Evolutionary conservation across 805 yeast species (phyloP).

Genomic region (Kluyveromyces wickerhamii): DNA sequence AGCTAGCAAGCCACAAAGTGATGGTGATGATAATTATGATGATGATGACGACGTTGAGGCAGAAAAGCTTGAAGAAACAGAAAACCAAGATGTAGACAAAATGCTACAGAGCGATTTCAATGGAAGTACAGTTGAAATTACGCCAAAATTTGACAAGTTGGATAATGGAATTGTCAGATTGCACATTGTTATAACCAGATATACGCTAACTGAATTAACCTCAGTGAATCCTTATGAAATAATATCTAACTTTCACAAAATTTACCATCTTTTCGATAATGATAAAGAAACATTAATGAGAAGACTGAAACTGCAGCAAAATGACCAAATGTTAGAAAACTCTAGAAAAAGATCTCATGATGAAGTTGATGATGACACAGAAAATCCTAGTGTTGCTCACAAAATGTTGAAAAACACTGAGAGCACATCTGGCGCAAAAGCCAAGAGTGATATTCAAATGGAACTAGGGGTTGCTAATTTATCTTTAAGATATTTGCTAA

Average conservation of each 20-base stretch:
- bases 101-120: not conserved
- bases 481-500: constrained; percentile 71
- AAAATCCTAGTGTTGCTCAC: constrained; percentile 11
- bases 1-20: constrained; percentile 14
- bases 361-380: constrained; percentile 13
- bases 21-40: constrained; percentile 34
- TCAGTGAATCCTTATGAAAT: constrained; percentile 28
- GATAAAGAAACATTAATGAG: constrained; percentile 69
- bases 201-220: constrained; percentile 28
- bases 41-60: constrained; percentile 22
- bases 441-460: constrained; percentile 29
- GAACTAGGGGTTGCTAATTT: constrained; percentile 67
- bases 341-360: constrained; percentile 20
- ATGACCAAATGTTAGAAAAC: constrained; percentile 55
- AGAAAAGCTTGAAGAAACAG: constrained; percentile 5
- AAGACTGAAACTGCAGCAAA: constrained; percentile 68
- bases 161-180: constrained; percentile 22
- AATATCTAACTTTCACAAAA: constrained; percentile 59
- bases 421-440: constrained; percentile 14
- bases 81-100: constrained; percentile 4
- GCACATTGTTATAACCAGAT: constrained; percentile 30
- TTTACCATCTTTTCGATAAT: constrained; percentile 69
- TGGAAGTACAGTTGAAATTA: not conserved
- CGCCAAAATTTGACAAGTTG: constrained; percentile 8
- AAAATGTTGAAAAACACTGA: constrained; percentile 11